Evolutionary conservation across 148 eudicot genomes (phyloP).

Genomic region (Cornus florida): DNA sequence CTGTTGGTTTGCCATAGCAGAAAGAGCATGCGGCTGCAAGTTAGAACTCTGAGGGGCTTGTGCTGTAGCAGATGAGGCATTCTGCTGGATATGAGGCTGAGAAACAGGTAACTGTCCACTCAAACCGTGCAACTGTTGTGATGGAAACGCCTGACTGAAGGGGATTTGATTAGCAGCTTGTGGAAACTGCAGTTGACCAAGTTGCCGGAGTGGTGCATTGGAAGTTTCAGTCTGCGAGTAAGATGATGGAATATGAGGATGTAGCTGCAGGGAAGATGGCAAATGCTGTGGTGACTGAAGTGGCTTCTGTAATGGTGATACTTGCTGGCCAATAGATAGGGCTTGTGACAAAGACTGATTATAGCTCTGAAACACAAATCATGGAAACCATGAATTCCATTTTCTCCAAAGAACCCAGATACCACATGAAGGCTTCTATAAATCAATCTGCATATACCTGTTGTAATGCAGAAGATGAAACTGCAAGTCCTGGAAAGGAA

Average conservation of each 20-base stretch:
- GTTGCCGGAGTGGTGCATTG: slow-evolving; percentile 39
- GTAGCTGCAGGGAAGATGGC: slow-evolving; percentile 48
- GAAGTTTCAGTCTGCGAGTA: slow-evolving; percentile 42
- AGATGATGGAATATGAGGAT: slow-evolving; percentile 34
- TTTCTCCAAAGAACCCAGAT: not conserved
- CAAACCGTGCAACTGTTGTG: slow-evolving; percentile 41
- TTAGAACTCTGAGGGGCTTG: slow-evolving; percentile 32
- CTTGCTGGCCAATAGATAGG: slow-evolving; percentile 39
- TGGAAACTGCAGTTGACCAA: slow-evolving; percentile 43
- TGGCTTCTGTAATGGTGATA: slow-evolving; percentile 58
- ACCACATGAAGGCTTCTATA: slow-evolving; percentile 1
- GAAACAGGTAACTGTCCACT: slow-evolving; percentile 41
- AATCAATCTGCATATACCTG: slow-evolving; percentile 32
- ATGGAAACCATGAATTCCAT: not conserved
- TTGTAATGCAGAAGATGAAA: slow-evolving; percentile 44
- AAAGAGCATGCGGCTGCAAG: slow-evolving; percentile 33
- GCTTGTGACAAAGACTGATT: slow-evolving; percentile 45
- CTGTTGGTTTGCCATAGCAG: slow-evolving; percentile 47
- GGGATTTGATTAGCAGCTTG: slow-evolving; percentile 42
- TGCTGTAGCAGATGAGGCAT: slow-evolving; percentile 37
- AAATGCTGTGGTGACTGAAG: slow-evolving; percentile 58
- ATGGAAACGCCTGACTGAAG: slow-evolving; percentile 44
- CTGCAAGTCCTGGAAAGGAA: slow-evolving; percentile 35
- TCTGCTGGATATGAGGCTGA: slow-evolving; percentile 49
- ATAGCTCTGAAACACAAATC: slow-evolving; percentile 28